A percentile compares a stretch with the other conserved stretches of the same genome.
These are phyloP conservation scores for Herpomyces periplanetae DNA, from an alignment of 2,329 filamentous ascomycete species.

Conservation along the genomic window DNA sequence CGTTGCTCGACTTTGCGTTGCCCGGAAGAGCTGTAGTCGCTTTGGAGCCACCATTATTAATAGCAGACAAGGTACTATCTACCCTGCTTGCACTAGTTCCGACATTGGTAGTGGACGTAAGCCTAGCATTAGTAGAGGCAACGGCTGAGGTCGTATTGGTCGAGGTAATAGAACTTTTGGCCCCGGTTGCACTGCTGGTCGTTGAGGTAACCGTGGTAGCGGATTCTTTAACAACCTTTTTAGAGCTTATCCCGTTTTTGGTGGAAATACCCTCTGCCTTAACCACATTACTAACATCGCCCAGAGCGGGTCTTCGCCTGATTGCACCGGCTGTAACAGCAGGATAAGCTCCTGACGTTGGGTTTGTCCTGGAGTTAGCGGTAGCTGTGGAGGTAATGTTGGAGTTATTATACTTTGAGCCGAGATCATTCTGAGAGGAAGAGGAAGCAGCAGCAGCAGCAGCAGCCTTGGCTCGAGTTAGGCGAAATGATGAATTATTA, in stretches of 20 bases:
- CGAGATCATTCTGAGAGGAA: conserved; percentile 17
- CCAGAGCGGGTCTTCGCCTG: conserved; percentile 45
- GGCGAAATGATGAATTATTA: conserved; percentile 45
- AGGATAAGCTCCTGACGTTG: conserved; percentile 13
- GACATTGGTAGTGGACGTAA: too few relatives aligned
- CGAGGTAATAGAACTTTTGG: too few relatives aligned
- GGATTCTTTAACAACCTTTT: too few relatives aligned
- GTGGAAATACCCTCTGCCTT: conserved; percentile 21
- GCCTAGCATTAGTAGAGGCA: too few relatives aligned
- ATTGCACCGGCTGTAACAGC: conserved; percentile 11
- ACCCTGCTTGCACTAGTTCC: too few relatives aligned
- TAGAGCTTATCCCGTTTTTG: conserved; percentile 31
- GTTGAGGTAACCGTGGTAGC: too few relatives aligned
- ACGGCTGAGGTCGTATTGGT: too few relatives aligned
- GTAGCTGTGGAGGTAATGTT: conserved; percentile 9
- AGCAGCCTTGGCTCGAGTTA: conserved; percentile 71
- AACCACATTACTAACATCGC: conserved; percentile 75
- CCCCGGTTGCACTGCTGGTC: too few relatives aligned
- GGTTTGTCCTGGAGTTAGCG: conserved; percentile 16
- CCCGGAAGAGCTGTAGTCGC: too few relatives aligned
- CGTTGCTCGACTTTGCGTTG: too few relatives aligned
- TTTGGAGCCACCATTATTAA: too few relatives aligned
- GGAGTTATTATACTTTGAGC: conserved; percentile 11
- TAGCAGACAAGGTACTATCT: too few relatives aligned
- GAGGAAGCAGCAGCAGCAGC: conserved; percentile 13